Evolutionary conservation across 225 moss, liverwort and hornwort genomes (phyloP), one percentile per base, ranked within the genome.

Genomic region (Marchantia polymorpha): DNA sequence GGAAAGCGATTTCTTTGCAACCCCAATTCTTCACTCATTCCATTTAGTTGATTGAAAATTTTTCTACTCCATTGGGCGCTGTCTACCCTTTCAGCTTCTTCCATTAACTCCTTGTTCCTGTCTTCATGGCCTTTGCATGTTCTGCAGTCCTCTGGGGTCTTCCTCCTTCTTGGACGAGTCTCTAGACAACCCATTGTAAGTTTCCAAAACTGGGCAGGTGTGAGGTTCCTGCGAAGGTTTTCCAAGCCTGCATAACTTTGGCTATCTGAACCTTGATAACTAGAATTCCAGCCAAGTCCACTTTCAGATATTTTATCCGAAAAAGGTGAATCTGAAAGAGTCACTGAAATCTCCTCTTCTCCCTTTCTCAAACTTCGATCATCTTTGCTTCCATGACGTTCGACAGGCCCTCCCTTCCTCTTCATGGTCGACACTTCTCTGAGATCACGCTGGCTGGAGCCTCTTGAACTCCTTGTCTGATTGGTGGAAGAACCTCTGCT

Each of bases 91-190:
- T 77, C 77, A 48, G 77, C 77, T 51, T 77, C 52, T 26, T 77
- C 64, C 77, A 77, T 13, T 16, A 65, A 27, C 22, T 52, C 15
- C 26, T 77, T 51, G 4, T 8, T 66, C 50, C 16, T 77, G 51
- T 51, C 12, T 19, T 77, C 77, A 16, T 77, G 77, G 14, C 77
- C 65, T 50, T 64, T 49, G n/a, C 77, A 77, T 0, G 12, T 26
- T 66, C 29, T 77, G 29, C 77, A 77, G 17, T 77, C 77, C 52
- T 65, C 50, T 25, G 1, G 65, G 26, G 4, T 64, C n/a, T 26
- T 49, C 11, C 12, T 20, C 29, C 19, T 77, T 50, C 77, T 77
- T 15, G 77, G 77, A 77, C 64, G 77, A 49, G 77, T 77, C 29
- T 77, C 16, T 0, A 77, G 77, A 77, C 49, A 77, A 51, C 50